These are phyloP conservation scores for Phytophthora fragariae DNA, from an alignment of 352 stramenopile species.

Conservation along the genomic window DNA sequence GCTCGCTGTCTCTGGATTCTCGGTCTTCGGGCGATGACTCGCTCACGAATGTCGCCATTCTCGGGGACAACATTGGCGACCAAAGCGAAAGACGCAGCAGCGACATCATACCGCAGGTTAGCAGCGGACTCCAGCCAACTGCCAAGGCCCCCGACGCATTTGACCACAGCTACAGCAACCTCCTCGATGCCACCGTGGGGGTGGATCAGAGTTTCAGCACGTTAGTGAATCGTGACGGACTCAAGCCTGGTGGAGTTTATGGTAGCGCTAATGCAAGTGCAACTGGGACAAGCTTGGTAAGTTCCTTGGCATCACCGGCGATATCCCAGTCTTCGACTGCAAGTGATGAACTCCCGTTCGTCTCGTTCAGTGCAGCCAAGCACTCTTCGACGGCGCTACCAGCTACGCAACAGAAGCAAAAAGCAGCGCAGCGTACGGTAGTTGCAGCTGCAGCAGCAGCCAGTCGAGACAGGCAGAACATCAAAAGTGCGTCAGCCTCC, in stretches of 20 bases:
- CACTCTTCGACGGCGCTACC: neutral
- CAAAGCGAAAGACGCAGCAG: conserved; percentile 35
- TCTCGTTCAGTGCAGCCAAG: conserved; percentile 31
- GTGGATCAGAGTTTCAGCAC: conserved; percentile 35
- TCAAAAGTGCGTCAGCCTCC: conserved; percentile 1
- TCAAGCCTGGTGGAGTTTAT: conserved; percentile 7
- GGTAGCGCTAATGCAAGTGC: conserved; percentile 9
- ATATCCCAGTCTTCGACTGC: conserved; percentile 28
- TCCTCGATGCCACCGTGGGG: conserved; percentile 15
- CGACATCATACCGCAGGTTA: conserved; percentile 25
- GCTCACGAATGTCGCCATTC: conserved; percentile 42
- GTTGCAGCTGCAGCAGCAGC: neutral
- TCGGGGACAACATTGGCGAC: conserved; percentile 34
- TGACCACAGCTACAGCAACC: conserved; percentile 40
- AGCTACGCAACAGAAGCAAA: neutral
- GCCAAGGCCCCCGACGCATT: conserved; percentile 11
- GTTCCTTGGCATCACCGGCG: conserved; percentile 23
- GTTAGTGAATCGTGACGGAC: conserved; percentile 17
- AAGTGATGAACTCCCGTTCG: conserved; percentile 41
- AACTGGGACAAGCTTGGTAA: conserved; percentile 15
- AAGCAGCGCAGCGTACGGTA: neutral
- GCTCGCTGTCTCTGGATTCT: conserved; percentile 26
- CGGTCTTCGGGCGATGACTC: conserved; percentile 37
- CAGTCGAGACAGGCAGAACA: neutral
- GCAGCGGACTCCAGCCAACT: neutral